These are phyloP conservation scores for Limonium bicolor DNA, from an alignment of 148 eudicot species.

Conservation along the genomic window DNA sequence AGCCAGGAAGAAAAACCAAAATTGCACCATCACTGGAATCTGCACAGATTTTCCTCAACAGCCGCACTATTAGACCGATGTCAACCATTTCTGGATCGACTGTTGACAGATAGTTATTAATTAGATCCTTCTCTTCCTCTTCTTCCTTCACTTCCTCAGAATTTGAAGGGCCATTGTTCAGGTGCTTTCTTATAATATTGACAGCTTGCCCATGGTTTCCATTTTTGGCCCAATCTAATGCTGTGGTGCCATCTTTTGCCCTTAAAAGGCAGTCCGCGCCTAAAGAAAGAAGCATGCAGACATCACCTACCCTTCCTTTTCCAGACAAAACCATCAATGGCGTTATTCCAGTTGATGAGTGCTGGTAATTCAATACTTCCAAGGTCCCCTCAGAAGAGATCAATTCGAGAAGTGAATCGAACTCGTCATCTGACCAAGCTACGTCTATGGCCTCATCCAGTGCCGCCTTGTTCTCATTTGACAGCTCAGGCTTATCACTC, in stretches of 20 bases:
- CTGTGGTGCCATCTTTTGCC: constrained; percentile 64
- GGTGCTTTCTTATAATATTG: constrained; percentile 48
- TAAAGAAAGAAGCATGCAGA: constrained; percentile 76
- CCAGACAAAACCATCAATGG: constrained; percentile 82
- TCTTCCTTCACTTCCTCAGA: constrained; percentile 32
- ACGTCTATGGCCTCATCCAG: constrained; percentile 78
- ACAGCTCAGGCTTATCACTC: constrained; percentile 22
- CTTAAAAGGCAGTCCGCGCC: constrained; percentile 63
- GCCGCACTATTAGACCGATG: constrained; percentile 47
- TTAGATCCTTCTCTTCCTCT: constrained; percentile 37
- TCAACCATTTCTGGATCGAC: constrained; percentile 60
- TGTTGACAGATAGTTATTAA: constrained; percentile 44
- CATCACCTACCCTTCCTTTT: constrained; percentile 70
- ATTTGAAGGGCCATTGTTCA: constrained; percentile 21
- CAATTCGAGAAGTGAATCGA: constrained; percentile 56
- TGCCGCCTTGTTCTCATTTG: constrained; percentile 37
- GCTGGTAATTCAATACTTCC: constrained; percentile 50
- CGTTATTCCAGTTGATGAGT: constrained; percentile 63
- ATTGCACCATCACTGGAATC: constrained; percentile 74
- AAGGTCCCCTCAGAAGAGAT: constrained; percentile 41
- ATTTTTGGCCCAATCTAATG: constrained; percentile 63
- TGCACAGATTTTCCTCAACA: constrained; percentile 57
- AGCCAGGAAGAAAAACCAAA: constrained; percentile 89
- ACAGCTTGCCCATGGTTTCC: constrained; percentile 45
- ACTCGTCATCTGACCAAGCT: constrained; percentile 59